Percentiles rank a stretch among this genome's conserved stretches.
Conservation (phyloP, 176 grass and related monocot genomes). For the Cenchrus americanus region DNA sequence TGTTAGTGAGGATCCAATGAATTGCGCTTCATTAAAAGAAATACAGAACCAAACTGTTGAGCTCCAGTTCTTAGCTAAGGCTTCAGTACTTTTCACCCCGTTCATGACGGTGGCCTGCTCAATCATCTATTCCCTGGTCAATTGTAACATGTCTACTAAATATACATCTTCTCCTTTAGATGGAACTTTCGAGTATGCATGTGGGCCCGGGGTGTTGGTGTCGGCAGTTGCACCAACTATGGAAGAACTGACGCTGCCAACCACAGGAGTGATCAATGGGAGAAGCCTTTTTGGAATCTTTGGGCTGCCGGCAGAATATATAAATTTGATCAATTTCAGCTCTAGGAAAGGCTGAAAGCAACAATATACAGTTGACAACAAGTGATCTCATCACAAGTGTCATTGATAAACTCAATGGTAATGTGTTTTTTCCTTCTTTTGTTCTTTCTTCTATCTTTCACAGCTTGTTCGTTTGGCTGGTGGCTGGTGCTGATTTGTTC, state of each 20-base stretch:
- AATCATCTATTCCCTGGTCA: neutral
- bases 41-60: neutral
- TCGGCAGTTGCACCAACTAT: neutral
- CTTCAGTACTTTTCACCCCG: neutral
- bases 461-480: no score
- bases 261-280: neutral
- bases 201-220: neutral
- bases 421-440: neutral
- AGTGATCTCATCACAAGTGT: neutral
- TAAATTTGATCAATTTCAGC: neutral
- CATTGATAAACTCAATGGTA: neutral
- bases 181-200: neutral
- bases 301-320: neutral
- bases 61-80: neutral
- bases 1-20: no score
- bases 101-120: conserved; percentile 1
- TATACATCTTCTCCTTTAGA: neutral
- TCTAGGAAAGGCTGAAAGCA: neutral
- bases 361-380: neutral
- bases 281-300: neutral
- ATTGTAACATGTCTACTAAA: conserved; percentile 3
- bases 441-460: no score
- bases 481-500: no score
- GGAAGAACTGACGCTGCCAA: neutral
- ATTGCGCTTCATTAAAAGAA: neutral